These are phyloP conservation scores for Pythium aristosporum DNA, from an alignment of 352 stramenopile species.

Conservation along the genomic window DNA sequence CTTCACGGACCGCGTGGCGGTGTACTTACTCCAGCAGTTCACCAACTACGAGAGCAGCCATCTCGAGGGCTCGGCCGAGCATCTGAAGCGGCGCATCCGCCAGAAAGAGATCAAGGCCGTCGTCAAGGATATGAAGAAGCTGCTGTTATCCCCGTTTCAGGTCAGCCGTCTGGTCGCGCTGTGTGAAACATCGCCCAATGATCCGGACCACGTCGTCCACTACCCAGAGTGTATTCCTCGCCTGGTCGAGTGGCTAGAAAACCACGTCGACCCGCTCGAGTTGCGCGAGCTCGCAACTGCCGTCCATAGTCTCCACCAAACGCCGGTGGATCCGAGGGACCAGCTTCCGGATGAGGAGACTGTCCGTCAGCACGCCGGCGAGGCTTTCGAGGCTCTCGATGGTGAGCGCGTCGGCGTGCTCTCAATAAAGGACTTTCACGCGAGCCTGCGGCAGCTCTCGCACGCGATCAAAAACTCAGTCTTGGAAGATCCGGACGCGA, in stretches of 20 bases:
- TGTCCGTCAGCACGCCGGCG: constrained; percentile 32
- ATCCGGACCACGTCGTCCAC: constrained; percentile 36
- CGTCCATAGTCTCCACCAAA: constrained; percentile 11
- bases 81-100: constrained; percentile 48
- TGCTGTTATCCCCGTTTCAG: constrained; percentile 55
- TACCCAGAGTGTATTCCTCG: constrained; percentile 41
- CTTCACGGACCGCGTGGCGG: constrained; percentile 38
- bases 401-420: constrained; percentile 35
- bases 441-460: constrained; percentile 28
- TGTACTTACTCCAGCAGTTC: constrained; percentile 55
- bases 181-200: constrained; percentile 21
- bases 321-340: background rate
- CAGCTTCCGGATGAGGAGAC: constrained; percentile 17
- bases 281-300: constrained; percentile 30
- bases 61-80: constrained; percentile 42
- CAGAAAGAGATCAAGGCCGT: constrained; percentile 46
- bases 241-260: constrained; percentile 30
- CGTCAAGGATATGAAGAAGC: constrained; percentile 48
- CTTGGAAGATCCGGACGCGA: constrained; percentile 26
- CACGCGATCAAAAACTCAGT: constrained; percentile 18
- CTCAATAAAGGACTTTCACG: constrained; percentile 34
- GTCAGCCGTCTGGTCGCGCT: constrained; percentile 38
- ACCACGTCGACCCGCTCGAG: constrained; percentile 33
- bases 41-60: constrained; percentile 45
- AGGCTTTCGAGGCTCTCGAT: constrained; percentile 43